phyloP scores from a whole-genome alignment of 768 basidiomycete genomes.

The Suillus bovinus region DNA sequence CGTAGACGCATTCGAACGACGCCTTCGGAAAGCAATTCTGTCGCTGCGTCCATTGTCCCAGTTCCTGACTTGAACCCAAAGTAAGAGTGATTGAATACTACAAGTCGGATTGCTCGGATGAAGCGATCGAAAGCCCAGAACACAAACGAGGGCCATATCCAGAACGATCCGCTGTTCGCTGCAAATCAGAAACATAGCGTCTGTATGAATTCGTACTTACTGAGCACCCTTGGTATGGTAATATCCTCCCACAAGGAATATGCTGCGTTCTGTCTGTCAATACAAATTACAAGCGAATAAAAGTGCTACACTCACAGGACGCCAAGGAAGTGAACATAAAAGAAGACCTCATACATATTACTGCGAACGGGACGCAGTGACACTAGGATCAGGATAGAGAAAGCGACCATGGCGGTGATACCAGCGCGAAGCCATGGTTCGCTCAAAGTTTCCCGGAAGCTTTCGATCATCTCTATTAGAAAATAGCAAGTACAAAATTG shows the following conservation, averaged over 20 bases:
- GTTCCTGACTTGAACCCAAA: no score
- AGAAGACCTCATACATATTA: no score
- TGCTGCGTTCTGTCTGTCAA: constrained; percentile 18
- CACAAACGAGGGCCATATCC: constrained; percentile 33
- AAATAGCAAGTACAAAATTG: background rate
- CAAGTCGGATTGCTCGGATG: no score
- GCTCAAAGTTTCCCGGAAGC: background rate
- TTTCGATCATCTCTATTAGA: constrained; percentile 2
- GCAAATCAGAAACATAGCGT: background rate
- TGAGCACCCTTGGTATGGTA: constrained; percentile 34
- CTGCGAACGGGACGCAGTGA: no score
- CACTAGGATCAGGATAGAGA: constrained; percentile 44
- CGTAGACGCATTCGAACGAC: no score
- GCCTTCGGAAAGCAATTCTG: no score
- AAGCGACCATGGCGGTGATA: constrained; percentile 36
- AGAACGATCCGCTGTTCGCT: constrained; percentile 19
- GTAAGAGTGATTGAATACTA: no score
- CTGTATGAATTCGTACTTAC: constrained; percentile 14
- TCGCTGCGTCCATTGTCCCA: no score
- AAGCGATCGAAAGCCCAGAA: no score
- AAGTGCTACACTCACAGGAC: constrained; percentile 37
- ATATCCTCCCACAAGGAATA: constrained; percentile 43
- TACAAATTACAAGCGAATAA: background rate
- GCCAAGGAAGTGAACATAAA: constrained; percentile 45
- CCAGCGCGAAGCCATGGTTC: constrained; percentile 32